Percentiles rank a stretch among this genome's conserved stretches.
Conservation (phyloP, 805 yeast genomes). For the Starmerella kuoi region DNA sequence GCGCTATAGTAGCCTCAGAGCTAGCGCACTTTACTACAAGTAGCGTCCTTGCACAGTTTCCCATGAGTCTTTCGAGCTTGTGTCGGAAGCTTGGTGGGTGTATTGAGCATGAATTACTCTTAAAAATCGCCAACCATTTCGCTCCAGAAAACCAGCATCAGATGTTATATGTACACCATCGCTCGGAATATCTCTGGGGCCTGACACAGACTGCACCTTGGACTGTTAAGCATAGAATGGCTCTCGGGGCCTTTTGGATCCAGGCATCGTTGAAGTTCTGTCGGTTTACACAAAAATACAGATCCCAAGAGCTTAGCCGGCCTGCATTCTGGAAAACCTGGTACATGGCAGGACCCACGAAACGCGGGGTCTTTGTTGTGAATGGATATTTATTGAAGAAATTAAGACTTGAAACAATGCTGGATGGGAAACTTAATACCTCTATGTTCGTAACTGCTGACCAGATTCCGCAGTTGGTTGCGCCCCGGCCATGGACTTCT, state of each 20-base stretch:
- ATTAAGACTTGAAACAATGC: conserved; percentile 33
- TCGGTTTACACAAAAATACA: conserved; percentile 23
- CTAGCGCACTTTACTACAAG: conserved; percentile 6
- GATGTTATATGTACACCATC: background rate
- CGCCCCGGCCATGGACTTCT: conserved; percentile 68
- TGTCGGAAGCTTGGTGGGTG: conserved; percentile 14
- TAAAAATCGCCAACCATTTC: background rate
- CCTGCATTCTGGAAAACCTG: conserved; percentile 57
- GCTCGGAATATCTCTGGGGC: conserved; percentile 14
- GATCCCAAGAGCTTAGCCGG: conserved; percentile 39
- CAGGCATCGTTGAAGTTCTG: conserved; percentile 19
- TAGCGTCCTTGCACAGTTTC: conserved; percentile 5
- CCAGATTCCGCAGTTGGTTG: conserved; percentile 68
- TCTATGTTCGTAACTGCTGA: conserved; percentile 40
- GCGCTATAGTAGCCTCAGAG: conserved; percentile 9
- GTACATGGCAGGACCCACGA: conserved; percentile 43
- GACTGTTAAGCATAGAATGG: conserved; percentile 31
- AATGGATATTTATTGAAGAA: conserved; percentile 63
- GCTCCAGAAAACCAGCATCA: conserved; percentile 1
- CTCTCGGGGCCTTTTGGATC: conserved; percentile 28
- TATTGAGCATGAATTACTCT: conserved; percentile 12
- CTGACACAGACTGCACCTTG: conserved; percentile 17
- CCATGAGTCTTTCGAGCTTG: conserved; percentile 11
- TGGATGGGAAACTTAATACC: no score
- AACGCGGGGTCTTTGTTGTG: conserved; percentile 70